Evolutionary conservation across 306 rosid genomes (phyloP).

Genomic region (Quercus rubra): DNA sequence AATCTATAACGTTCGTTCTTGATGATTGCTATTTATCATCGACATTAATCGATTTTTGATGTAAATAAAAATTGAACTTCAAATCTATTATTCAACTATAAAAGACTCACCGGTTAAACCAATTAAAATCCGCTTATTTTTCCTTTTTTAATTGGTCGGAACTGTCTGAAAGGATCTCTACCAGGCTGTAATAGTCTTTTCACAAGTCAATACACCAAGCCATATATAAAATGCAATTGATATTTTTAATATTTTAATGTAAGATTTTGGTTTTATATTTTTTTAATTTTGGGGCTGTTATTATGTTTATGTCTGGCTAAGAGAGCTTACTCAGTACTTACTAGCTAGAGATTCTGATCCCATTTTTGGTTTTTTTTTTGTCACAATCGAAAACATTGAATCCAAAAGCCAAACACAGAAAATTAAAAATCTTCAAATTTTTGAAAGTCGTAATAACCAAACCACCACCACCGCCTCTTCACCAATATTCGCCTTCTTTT

Average conservation of each 20-base stretch:
- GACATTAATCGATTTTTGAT: fast-evolving
- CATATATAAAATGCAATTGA: too few species aligned
- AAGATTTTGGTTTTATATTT: too few species aligned
- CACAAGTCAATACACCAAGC: too few species aligned
- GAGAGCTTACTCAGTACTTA: not conserved
- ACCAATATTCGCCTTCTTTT: not conserved
- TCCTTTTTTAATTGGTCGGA: too few species aligned
- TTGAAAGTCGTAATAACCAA: not conserved
- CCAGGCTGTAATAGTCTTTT: too few species aligned
- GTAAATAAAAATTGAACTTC: fast-evolving
- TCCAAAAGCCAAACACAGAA: slow-evolving; percentile 22
- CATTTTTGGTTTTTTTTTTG: not conserved
- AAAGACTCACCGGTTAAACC: fast-evolving
- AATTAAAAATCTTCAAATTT: not conserved
- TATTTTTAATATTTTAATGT: too few species aligned
- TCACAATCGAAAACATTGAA: slow-evolving; percentile 14
- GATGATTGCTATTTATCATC: fast-evolving
- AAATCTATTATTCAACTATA: fast-evolving
- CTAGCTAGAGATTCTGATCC: slow-evolving; percentile 39
- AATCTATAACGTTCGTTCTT: fast-evolving
- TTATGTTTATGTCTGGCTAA: not conserved
- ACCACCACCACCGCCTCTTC: not conserved
- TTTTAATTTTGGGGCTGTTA: too few species aligned
- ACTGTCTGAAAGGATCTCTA: too few species aligned
- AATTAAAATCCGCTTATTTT: fast-evolving